These are phyloP conservation scores for Cadophora sp. DNA, from an alignment of 2,329 filamentous ascomycete species.

Conservation along the genomic window DNA sequence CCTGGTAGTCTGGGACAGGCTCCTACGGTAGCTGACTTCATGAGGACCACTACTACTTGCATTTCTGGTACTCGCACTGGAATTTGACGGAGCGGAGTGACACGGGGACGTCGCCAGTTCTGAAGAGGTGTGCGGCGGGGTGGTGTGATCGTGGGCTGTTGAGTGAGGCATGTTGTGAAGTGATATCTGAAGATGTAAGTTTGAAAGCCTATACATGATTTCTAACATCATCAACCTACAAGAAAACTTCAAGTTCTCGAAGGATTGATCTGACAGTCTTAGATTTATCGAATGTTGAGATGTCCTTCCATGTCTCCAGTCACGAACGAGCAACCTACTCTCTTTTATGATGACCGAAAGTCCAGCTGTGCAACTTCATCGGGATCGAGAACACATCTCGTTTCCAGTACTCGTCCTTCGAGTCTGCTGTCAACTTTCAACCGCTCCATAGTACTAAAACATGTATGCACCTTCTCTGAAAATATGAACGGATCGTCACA, in stretches of 20 bases:
- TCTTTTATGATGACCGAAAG: background rate
- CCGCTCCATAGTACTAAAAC: background rate
- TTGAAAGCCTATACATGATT: background rate
- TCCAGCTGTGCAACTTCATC: constrained; percentile 1
- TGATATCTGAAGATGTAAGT: constrained; percentile 2
- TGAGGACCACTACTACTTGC: background rate
- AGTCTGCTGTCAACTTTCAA: background rate
- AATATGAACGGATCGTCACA: background rate
- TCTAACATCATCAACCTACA: background rate
- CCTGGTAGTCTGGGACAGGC: background rate
- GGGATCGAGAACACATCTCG: background rate
- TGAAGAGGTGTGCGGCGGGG: background rate
- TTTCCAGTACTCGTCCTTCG: background rate
- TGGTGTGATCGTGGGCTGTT: background rate
- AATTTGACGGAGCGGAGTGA: background rate
- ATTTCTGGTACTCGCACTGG: background rate
- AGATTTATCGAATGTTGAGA: background rate
- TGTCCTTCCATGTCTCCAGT: background rate
- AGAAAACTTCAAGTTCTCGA: background rate
- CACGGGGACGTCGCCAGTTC: background rate
- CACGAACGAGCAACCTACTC: background rate
- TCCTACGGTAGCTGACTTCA: background rate
- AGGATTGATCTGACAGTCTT: background rate
- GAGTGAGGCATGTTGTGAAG: background rate
- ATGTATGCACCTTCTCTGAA: background rate